Evolutionary conservation across 495 filamentous ascomycete species (phyloP).

Genomic region (Friedmanniomyces simplex): DNA sequence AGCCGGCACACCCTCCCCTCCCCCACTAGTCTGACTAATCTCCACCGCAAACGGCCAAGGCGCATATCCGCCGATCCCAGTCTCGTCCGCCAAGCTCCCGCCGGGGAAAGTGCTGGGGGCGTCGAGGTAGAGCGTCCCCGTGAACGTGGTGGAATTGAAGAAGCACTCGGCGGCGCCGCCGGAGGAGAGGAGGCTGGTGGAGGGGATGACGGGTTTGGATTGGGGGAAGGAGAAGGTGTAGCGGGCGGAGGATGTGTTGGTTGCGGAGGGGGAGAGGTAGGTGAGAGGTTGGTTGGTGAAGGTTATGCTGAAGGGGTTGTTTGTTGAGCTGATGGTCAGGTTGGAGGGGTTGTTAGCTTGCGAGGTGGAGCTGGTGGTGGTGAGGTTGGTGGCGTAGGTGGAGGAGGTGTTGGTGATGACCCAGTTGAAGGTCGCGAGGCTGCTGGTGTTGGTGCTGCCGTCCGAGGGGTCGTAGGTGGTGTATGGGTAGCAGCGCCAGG

Average conservation of each 20-base stretch:
- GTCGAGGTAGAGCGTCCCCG: slow-evolving; percentile 42
- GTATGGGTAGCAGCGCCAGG: slow-evolving; percentile 49
- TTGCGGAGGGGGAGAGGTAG: slow-evolving; percentile 26
- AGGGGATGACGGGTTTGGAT: slow-evolving; percentile 37
- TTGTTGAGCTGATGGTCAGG: slow-evolving; percentile 26
- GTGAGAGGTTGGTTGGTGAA: slow-evolving; percentile 35
- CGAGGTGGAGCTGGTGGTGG: not conserved
- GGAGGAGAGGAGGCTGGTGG: slow-evolving; percentile 26
- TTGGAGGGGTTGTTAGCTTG: slow-evolving; percentile 2
- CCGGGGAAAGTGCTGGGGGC: slow-evolving; percentile 16
- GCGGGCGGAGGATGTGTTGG: slow-evolving; percentile 32
- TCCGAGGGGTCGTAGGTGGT: slow-evolving; percentile 32
- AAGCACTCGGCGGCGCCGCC: slow-evolving; percentile 34
- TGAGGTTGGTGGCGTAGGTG: slow-evolving; percentile 9
- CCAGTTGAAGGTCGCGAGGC: slow-evolving; percentile 45
- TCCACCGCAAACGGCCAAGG: slow-evolving; percentile 42
- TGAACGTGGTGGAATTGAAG: slow-evolving; percentile 41
- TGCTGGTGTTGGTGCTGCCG: slow-evolving; percentile 20
- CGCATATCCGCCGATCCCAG: slow-evolving; percentile 15
- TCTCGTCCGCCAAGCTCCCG: not conserved
- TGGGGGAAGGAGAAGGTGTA: slow-evolving; percentile 40
- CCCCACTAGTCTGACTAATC: slow-evolving; percentile 34
- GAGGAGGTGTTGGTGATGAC: slow-evolving; percentile 34
- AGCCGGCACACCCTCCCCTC: slow-evolving; percentile 35
- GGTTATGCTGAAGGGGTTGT: slow-evolving; percentile 40